phyloP scores from a whole-genome alignment of 2,329 filamentous ascomycete genomes.

The Rhinocladiella mackenziei region DNA sequence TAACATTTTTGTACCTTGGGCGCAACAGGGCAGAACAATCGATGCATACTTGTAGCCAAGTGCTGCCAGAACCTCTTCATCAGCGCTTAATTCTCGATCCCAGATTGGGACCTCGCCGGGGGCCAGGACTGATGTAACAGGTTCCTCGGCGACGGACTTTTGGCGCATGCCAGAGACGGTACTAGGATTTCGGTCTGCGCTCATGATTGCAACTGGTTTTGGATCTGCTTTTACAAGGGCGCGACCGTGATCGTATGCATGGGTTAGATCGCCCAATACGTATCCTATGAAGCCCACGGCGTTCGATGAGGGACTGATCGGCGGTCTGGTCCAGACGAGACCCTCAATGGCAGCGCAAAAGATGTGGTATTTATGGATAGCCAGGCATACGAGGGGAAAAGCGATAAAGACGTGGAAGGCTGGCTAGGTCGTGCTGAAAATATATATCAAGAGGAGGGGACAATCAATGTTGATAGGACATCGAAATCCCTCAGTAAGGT shows the following conservation, averaged over 20 bases:
- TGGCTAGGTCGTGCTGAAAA: constrained; percentile 9
- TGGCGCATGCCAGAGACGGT: constrained; percentile 24
- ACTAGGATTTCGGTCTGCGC: constrained; percentile 19
- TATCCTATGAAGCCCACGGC: too few species aligned
- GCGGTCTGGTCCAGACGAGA: not conserved
- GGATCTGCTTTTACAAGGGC: constrained; percentile 1
- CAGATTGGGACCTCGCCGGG: constrained; percentile 49
- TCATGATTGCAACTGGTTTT: constrained; percentile 13
- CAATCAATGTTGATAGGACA: not conserved
- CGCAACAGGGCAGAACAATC: constrained; percentile 38
- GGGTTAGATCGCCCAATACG: too few species aligned
- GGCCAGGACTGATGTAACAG: constrained; percentile 51
- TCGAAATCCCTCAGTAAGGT: not conserved
- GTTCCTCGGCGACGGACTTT: constrained; percentile 45
- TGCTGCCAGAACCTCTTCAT: constrained; percentile 60
- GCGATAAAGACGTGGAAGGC: not conserved
- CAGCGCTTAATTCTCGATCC: constrained; percentile 46
- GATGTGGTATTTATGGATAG: not conserved
- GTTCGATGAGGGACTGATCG: not conserved
- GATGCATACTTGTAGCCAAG: constrained; percentile 56
- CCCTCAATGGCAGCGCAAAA: not conserved
- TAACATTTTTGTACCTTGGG: not conserved
- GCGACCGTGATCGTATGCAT: too few species aligned
- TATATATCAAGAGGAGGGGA: constrained; percentile 2
- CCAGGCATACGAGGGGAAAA: not conserved